Evolutionary conservation across 2,329 filamentous ascomycete species (phyloP).

Genomic region (Colletotrichum cordylinicola): DNA sequence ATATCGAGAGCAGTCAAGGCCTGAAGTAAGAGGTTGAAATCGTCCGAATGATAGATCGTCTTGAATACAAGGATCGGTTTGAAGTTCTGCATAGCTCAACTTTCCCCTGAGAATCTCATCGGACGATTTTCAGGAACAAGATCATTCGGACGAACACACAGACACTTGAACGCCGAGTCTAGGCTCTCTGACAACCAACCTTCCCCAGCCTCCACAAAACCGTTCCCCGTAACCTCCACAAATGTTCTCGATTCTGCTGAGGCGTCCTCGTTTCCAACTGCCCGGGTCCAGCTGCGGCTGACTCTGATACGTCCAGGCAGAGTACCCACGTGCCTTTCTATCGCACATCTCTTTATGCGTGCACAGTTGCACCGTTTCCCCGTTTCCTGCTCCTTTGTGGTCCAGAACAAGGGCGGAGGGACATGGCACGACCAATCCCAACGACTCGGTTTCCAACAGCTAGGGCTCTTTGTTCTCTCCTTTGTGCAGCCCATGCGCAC

Average conservation of each 20-base stretch:
- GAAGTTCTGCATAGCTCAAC: neutral
- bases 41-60: neutral
- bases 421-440: neutral
- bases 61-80: neutral
- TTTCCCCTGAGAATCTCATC: neutral
- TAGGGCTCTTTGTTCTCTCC: neutral
- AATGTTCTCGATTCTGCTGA: neutral
- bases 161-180: neutral
- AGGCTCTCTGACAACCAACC: neutral
- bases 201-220: neutral
- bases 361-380: neutral
- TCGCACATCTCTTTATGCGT: neutral
- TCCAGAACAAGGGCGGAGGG: neutral
- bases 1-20: neutral
- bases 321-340: neutral
- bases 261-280: neutral
- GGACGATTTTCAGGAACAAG: neutral
- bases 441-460: neutral
- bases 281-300: neutral
- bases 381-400: neutral
- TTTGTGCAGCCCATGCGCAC: neutral
- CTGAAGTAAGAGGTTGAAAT: fast-evolving
- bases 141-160: neutral
- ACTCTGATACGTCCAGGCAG: neutral
- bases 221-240: neutral